These are phyloP conservation scores for Pichia sp. DNA, from an alignment of 1,139 yeast genomes.

Conservation along the genomic window DNA sequence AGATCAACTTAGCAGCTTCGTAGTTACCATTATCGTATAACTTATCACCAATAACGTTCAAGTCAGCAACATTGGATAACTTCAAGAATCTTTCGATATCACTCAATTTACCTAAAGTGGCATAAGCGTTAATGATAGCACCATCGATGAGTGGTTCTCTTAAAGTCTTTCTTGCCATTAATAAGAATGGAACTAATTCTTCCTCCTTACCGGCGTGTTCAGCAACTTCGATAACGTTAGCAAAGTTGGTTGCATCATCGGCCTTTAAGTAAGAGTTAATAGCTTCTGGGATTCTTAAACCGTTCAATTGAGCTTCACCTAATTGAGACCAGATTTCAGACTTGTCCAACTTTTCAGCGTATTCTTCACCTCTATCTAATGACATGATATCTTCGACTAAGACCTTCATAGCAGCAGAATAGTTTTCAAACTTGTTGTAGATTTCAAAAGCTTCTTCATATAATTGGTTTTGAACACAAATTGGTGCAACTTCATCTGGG, in stretches of 20 bases:
- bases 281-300: slow-evolving; percentile 89
- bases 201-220: slow-evolving; percentile 97
- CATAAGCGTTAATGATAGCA: slow-evolving; percentile 84
- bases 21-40: slow-evolving; percentile 80
- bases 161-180: slow-evolving; percentile 91
- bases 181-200: slow-evolving; percentile 81
- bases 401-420: slow-evolving; percentile 82
- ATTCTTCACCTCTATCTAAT: slow-evolving; percentile 90
- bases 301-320: slow-evolving; percentile 95
- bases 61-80: slow-evolving; percentile 90
- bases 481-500: slow-evolving; percentile 90
- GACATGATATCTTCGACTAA: slow-evolving; percentile 92
- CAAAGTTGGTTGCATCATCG: slow-evolving; percentile 86
- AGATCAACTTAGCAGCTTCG: slow-evolving; percentile 90
- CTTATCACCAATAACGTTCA: slow-evolving; percentile 90
- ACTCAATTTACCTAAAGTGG: slow-evolving; percentile 67
- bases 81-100: slow-evolving; percentile 86
- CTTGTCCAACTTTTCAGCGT: slow-evolving; percentile 85
- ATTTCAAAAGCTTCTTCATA: slow-evolving; percentile 95
- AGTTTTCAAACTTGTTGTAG: slow-evolving; percentile 79
- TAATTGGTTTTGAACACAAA: slow-evolving; percentile 85
- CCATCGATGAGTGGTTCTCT: slow-evolving; percentile 95
- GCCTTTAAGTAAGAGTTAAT: slow-evolving; percentile 88
- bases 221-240: slow-evolving; percentile 91
- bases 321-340: slow-evolving; percentile 93